A percentile compares a stretch with the other conserved stretches of the same genome.
These are phyloP conservation scores for Teunomyces panamensis DNA, from an alignment of 805 yeast species.

Conservation along the genomic window DNA sequence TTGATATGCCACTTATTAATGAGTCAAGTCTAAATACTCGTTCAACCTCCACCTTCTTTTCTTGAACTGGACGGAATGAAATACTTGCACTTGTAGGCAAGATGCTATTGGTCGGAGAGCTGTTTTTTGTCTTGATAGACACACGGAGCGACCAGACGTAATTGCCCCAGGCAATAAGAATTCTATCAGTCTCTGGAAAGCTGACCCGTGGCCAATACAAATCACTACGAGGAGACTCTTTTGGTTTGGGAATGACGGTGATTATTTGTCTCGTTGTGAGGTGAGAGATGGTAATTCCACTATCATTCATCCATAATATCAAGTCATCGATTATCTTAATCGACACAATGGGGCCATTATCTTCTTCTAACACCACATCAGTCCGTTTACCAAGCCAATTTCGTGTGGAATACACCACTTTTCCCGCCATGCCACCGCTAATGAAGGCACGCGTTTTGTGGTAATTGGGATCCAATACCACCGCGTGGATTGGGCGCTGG, in stretches of 20 bases:
- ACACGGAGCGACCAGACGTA: conserved; percentile 69
- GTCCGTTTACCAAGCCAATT: conserved; percentile 86
- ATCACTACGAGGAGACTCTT: conserved; percentile 62
- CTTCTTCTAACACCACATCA: conserved; percentile 61
- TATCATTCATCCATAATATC: conserved; percentile 79
- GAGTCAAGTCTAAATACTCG: conserved; percentile 47
- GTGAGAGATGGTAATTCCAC: conserved; percentile 71
- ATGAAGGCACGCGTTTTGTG: conserved; percentile 59
- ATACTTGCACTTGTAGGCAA: conserved; percentile 52
- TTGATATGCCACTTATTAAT: conserved; percentile 72
- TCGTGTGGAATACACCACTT: conserved; percentile 66
- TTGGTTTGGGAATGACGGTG: conserved; percentile 54
- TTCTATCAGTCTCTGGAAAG: conserved; percentile 59
- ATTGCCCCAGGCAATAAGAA: conserved; percentile 80
- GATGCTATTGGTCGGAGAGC: not conserved
- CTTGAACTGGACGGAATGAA: conserved; percentile 44
- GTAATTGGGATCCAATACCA: conserved; percentile 74
- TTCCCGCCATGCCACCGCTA: conserved; percentile 89
- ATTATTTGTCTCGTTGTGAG: conserved; percentile 49
- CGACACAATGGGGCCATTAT: conserved; percentile 68
- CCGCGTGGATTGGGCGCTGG: conserved; percentile 84
- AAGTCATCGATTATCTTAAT: conserved; percentile 62
- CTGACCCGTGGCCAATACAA: conserved; percentile 79
- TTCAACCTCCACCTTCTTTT: conserved; percentile 45
- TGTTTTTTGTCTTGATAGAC: conserved; percentile 12